Percentiles rank a stretch among this genome's conserved stretches.
Conservation (phyloP, 192 early-diverging fungal species). For the Backusella liffmaniae region DNA sequence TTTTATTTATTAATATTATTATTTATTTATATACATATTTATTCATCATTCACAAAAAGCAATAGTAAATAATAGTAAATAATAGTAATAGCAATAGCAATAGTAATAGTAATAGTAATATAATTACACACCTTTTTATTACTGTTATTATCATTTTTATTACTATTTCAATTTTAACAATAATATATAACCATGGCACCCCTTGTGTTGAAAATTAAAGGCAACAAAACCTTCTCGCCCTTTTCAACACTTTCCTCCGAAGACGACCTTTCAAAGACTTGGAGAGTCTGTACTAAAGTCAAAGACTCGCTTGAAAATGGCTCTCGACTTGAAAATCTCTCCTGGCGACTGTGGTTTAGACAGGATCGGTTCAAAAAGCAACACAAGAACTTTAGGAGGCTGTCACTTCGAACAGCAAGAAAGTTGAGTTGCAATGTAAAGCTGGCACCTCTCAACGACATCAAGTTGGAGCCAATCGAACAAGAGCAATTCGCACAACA, state of each 20-base stretch:
- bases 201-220: slow-evolving; percentile 70
- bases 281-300: slow-evolving; percentile 83
- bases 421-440: slow-evolving; percentile 7
- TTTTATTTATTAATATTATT: too few species aligned
- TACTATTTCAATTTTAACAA: not conserved
- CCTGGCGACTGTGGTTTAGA: slow-evolving; percentile 83
- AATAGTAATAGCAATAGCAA: too few species aligned
- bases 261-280: slow-evolving; percentile 74
- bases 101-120: too few species aligned
- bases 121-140: too few species aligned
- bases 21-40: too few species aligned
- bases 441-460: not conserved
- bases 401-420: not conserved
- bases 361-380: slow-evolving; percentile 17
- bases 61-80: too few species aligned
- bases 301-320: slow-evolving; percentile 84
- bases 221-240: slow-evolving; percentile 69
- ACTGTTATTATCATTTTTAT: not conserved
- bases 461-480: not conserved
- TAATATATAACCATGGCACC: slow-evolving; percentile 52
- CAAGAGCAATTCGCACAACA: not conserved
- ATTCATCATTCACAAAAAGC: too few species aligned
- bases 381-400: not conserved
- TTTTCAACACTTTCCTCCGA: slow-evolving; percentile 72
- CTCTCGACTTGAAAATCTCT: slow-evolving; percentile 80